phyloP scores from a whole-genome alignment of 345 rosid genomes.

The Boechera divaricarpa region DNA sequence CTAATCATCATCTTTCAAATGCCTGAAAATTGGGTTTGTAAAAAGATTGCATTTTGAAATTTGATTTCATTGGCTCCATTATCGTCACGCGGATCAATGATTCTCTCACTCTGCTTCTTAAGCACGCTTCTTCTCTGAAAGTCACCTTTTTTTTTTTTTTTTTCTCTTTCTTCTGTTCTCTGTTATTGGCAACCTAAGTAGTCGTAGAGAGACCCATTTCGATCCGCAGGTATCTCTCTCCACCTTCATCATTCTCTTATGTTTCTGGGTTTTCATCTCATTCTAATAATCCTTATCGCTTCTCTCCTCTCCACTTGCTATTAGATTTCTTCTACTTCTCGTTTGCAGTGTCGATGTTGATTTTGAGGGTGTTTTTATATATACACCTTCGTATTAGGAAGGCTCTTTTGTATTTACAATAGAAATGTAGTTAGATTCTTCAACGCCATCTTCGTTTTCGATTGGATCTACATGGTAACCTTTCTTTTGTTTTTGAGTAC shows the following conservation, averaged over 20 bases:
- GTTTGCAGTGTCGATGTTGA: background rate
- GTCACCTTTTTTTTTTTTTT: background rate
- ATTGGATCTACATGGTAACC: conserved; percentile 3
- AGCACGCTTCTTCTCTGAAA: conserved; percentile 39
- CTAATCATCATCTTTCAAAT: no score
- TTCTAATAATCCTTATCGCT: background rate
- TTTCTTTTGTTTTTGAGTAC: background rate
- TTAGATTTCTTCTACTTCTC: background rate
- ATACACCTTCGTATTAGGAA: no score
- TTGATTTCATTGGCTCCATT: background rate
- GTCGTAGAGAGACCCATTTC: conserved; percentile 10
- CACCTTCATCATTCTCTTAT: background rate
- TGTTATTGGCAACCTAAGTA: background rate
- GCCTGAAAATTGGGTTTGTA: no score
- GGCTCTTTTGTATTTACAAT: background rate
- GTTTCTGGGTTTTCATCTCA: background rate
- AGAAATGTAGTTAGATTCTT: background rate
- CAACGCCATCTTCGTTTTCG: background rate
- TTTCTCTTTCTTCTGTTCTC: conserved; percentile 3
- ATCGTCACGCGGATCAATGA: conserved; percentile 38
- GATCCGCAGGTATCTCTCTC: background rate
- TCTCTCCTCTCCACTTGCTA: background rate
- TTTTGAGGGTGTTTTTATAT: background rate
- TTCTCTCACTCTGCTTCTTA: conserved; percentile 33
- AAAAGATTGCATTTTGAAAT: no score